Conservation (phyloP, 2,329 filamentous ascomycete species). For the Aspergillus tanneri region DNA sequence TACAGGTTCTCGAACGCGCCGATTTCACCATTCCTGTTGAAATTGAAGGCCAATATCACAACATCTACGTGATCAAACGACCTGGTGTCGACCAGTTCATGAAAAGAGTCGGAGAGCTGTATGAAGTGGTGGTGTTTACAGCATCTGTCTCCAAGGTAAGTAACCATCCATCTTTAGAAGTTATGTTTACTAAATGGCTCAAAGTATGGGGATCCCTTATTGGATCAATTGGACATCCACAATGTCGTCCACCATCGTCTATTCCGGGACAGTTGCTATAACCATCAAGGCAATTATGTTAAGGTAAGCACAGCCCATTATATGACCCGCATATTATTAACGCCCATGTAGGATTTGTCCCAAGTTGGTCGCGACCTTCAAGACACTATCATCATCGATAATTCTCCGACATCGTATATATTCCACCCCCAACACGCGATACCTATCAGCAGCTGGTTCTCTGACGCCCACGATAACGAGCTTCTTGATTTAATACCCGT, state of each 20-base stretch:
- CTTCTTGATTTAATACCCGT: constrained; percentile 95
- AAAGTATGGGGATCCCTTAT: constrained; percentile 89
- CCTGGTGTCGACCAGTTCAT: constrained; percentile 99
- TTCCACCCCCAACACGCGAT: constrained; percentile 99
- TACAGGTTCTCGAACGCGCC: constrained; percentile 89
- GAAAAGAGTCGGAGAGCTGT: constrained; percentile 95
- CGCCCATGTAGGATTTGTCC: constrained; percentile 69
- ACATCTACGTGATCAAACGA: constrained; percentile 98
- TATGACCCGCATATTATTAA: constrained; percentile 10
- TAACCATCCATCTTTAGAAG: constrained; percentile 7
- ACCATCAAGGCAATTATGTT: constrained; percentile 98
- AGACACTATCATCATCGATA: constrained; percentile 99
- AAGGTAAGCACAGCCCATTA: constrained; percentile 56
- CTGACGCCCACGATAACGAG: constrained; percentile 98
- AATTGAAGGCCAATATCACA: constrained; percentile 98
- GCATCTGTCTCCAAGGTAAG: constrained; percentile 94
- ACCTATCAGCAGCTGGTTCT: constrained; percentile 99
- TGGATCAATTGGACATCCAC: constrained; percentile 97
- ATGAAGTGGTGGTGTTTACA: constrained; percentile 98
- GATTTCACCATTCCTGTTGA: constrained; percentile 99
- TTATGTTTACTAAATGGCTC: constrained; percentile 14
- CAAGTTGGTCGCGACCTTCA: constrained; percentile 93
- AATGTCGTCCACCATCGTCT: constrained; percentile 92
- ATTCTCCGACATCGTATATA: constrained; percentile 98
- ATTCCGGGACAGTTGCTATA: constrained; percentile 98